phyloP scores from a whole-genome alignment of 1,284 basidiomycete species.

The Microbotryum silenes-acaulis region DNA sequence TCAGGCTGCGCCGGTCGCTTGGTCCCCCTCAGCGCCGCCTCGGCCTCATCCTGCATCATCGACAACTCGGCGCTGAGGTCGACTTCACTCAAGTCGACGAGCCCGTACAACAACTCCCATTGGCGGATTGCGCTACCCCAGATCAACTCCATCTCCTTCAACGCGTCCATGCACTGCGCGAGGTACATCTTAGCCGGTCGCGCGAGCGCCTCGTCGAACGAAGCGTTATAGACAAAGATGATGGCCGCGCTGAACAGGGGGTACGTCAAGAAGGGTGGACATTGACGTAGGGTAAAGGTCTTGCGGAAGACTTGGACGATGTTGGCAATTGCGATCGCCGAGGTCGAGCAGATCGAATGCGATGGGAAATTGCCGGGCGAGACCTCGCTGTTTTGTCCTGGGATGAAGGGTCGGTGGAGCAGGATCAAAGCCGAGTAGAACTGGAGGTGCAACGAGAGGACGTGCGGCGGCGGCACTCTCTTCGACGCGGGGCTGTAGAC shows the following conservation, averaged over 20 bases:
- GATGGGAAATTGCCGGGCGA: slow-evolving; percentile 48
- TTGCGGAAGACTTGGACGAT: slow-evolving; percentile 48
- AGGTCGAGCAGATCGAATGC: slow-evolving; percentile 61
- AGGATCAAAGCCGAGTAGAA: slow-evolving; percentile 75
- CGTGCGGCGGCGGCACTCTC: slow-evolving; percentile 34
- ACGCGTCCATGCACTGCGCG: slow-evolving; percentile 58
- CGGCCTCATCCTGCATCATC: slow-evolving; percentile 2
- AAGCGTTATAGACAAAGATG: slow-evolving; percentile 54
- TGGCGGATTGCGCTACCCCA: slow-evolving; percentile 72
- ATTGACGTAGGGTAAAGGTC: slow-evolving; percentile 52
- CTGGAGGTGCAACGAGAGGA: slow-evolving; percentile 71
- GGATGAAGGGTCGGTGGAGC: slow-evolving; percentile 60
- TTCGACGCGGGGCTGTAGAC: slow-evolving; percentile 40
- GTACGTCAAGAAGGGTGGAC: slow-evolving; percentile 67
- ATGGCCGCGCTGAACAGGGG: slow-evolving; percentile 74
- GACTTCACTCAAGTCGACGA: slow-evolving; percentile 33
- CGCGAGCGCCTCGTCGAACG: slow-evolving; percentile 35
- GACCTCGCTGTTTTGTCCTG: slow-evolving; percentile 48
- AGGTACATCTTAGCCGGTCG: slow-evolving; percentile 48
- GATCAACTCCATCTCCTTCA: slow-evolving; percentile 59
- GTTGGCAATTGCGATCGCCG: slow-evolving; percentile 69
- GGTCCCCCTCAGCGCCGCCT: slow-evolving; percentile 9
- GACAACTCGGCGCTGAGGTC: slow-evolving; percentile 24
- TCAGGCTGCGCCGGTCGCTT: slow-evolving; percentile 19
- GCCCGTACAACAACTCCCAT: slow-evolving; percentile 59